phyloP scores from a whole-genome alignment of 805 yeast species.

The Clavispora carvajalis region DNA sequence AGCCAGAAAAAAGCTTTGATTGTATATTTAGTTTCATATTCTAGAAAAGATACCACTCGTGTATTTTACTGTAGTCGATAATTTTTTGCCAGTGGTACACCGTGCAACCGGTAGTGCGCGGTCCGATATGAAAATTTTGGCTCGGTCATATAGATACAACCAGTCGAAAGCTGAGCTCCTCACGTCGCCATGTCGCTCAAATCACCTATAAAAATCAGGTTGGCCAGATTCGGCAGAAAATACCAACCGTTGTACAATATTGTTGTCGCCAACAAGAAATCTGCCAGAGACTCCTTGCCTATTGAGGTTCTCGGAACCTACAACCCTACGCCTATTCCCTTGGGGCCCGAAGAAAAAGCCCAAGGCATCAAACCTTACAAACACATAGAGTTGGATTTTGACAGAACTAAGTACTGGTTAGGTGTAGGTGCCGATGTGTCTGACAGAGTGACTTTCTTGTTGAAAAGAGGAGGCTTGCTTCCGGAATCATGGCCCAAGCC shows the following conservation, averaged over 20 bases:
- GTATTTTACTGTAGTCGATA: not conserved
- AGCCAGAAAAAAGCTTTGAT: constrained; percentile 54
- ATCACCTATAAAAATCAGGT: constrained; percentile 68
- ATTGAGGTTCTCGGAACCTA: constrained; percentile 94
- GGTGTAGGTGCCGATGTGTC: constrained; percentile 97
- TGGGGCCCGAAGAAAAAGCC: constrained; percentile 55
- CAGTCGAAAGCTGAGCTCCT: not conserved
- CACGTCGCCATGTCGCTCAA: constrained; percentile 10
- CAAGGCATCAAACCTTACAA: constrained; percentile 60
- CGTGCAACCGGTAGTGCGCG: not conserved
- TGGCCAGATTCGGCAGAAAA: constrained; percentile 89
- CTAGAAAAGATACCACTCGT: not conserved
- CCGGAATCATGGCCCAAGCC: constrained; percentile 58
- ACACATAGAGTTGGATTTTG: constrained; percentile 79
- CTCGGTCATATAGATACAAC: not conserved
- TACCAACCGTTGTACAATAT: constrained; percentile 87
- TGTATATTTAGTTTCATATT: constrained; percentile 1
- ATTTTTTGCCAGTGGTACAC: too few species aligned
- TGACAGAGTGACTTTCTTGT: constrained; percentile 68
- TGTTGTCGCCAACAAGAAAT: constrained; percentile 71
- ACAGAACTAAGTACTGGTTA: constrained; percentile 90
- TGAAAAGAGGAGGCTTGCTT: constrained; percentile 73
- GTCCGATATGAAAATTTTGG: not conserved
- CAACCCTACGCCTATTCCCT: constrained; percentile 73
- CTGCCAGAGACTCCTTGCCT: constrained; percentile 85